Evolutionary conservation across 1,139 yeast genomes (phyloP), one percentile per base, ranked within the genome.

Genomic region (Geotrichum carabidarum): DNA sequence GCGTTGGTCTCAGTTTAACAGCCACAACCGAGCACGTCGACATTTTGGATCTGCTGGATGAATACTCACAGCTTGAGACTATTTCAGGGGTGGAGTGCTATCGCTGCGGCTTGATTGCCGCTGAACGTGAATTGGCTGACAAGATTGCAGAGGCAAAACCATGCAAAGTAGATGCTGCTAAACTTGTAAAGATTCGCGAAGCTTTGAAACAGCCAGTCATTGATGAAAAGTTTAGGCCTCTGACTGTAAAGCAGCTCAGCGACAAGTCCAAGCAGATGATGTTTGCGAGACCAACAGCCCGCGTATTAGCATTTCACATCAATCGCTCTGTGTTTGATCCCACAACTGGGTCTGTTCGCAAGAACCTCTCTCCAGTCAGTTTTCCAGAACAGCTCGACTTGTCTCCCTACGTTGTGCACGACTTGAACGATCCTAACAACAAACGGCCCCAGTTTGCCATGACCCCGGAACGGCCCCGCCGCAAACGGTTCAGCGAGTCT

Each of bases 1-100:
- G 96, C 0, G 74, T 90, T 52, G 87, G 91, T 62, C 77, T 90
- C 59, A 86, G 86, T 60, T 74, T 90, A 14, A 65, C 63, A 38
- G 59, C 61, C 15, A 55, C 58, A 14, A 18, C 57, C 38, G 59
- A 58, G 32, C 58, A 56, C 18, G 52, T 82, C 79, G 74, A 78
- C 32, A 72, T 90, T 53, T 73, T 79, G 2, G 82, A 78, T 17
- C 74, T 90, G 55, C 72, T 90, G 58, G 74, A 78, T 48, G 84
- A 84, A 54, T 90, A 95, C 87, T 80, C 79, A 11, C 78, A 79
- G 53, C 88, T 93, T 38, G 97, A 90, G 68, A 81, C 86, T 32
- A 90, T 90, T 59, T 90, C 89, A 62, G 96, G 90, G 51, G 97
- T 90, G 45, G 93, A 89, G 69, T 90, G 97, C 73, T 88, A 90